phyloP scores from a whole-genome alignment of 164 flowering plant genomes.

The Nymphaea thermarum region DNA sequence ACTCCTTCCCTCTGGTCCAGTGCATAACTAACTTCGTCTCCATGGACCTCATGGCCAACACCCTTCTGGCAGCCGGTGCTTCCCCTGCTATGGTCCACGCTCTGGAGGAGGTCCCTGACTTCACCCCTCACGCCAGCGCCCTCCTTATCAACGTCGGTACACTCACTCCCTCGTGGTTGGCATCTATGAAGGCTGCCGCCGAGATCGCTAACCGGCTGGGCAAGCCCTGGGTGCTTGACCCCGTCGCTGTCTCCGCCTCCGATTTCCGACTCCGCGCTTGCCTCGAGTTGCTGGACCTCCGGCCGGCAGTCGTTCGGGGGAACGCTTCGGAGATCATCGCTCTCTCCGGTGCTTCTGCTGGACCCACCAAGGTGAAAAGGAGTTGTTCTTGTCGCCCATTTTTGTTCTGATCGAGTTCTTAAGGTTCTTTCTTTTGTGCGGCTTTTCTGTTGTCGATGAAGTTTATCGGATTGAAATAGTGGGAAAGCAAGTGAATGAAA shows the following conservation, averaged over 20 bases:
- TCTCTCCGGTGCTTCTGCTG: slow-evolving; percentile 34
- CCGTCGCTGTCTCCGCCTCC: slow-evolving; percentile 75
- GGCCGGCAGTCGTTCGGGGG: slow-evolving; percentile 65
- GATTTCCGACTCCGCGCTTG: slow-evolving; percentile 56
- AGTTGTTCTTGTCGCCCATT: neutral
- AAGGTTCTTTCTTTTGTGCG: neutral
- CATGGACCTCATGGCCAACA: slow-evolving; percentile 88
- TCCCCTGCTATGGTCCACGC: slow-evolving; percentile 89
- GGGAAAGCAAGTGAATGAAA: neutral
- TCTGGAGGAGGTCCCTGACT: slow-evolving; percentile 60
- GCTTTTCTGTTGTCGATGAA: neutral
- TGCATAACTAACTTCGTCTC: slow-evolving; percentile 96
- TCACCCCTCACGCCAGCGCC: slow-evolving; percentile 53
- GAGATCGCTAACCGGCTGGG: slow-evolving; percentile 18
- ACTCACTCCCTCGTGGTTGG: slow-evolving; percentile 57
- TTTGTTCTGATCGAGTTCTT: neutral
- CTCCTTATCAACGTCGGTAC: slow-evolving; percentile 77
- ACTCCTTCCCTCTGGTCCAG: slow-evolving; percentile 55
- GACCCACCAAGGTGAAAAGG: slow-evolving; percentile 12
- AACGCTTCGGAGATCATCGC: slow-evolving; percentile 87
- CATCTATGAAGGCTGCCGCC: slow-evolving; percentile 70
- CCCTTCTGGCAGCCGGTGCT: slow-evolving; percentile 72
- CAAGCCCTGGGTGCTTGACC: slow-evolving; percentile 92
- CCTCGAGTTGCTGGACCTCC: slow-evolving; percentile 39
- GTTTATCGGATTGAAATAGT: neutral